These are phyloP conservation scores for Cryphonectria naterciae DNA, from an alignment of 2,329 filamentous ascomycete species.

Conservation along the genomic window DNA sequence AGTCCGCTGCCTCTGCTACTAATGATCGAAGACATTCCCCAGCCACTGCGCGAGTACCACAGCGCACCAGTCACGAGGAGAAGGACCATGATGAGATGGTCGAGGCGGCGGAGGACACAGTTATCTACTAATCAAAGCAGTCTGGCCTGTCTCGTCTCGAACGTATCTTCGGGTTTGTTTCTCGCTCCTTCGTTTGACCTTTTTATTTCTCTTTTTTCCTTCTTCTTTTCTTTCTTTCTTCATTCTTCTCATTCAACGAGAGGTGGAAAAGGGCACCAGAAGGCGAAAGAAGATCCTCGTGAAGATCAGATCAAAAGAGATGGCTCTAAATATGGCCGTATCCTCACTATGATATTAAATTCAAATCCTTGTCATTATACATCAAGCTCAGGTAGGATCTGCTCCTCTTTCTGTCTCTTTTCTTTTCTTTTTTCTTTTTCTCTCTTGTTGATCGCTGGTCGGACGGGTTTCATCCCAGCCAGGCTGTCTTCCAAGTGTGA, in stretches of 20 bases:
- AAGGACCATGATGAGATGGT: constrained; percentile 70
- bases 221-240: neutral
- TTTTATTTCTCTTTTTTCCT: neutral
- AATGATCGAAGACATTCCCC: constrained; percentile 25
- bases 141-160: neutral
- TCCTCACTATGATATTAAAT: neutral
- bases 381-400: neutral
- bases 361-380: neutral
- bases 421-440: neutral
- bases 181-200: constrained; percentile 1
- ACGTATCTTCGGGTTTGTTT: constrained; percentile 14
- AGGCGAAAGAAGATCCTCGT: neutral
- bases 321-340: neutral
- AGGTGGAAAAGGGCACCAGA: neutral
- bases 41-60: constrained; percentile 31
- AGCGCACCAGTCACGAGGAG: constrained; percentile 37
- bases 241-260: neutral
- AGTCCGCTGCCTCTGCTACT: constrained; percentile 42
- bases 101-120: constrained; percentile 85
- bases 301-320: neutral
- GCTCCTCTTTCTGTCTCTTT: neutral
- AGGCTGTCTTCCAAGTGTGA: too few species aligned
- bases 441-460: neutral
- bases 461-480: neutral
- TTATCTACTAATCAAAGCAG: constrained; percentile 71